Evolutionary conservation across 441 rosid genomes (phyloP).

Genomic region (Populus hybrid): DNA sequence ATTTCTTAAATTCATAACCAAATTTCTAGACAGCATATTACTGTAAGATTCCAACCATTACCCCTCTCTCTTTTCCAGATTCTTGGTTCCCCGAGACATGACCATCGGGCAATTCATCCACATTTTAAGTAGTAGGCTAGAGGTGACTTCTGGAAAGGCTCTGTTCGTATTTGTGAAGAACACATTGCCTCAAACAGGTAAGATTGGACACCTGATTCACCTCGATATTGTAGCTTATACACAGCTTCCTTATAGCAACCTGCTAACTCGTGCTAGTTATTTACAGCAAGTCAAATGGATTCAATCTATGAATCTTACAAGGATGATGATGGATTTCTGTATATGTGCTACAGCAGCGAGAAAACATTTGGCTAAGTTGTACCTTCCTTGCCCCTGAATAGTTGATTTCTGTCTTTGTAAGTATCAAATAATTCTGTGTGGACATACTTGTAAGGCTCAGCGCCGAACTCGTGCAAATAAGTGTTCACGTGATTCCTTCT

Average conservation of each 20-base stretch:
- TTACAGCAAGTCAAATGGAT: conserved; percentile 62
- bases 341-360: conserved; percentile 82
- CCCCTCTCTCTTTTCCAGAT: conserved; percentile 29
- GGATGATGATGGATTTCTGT: conserved; percentile 77
- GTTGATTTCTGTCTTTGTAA: background rate
- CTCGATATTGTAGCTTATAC: background rate
- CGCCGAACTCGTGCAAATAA: background rate
- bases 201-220: background rate
- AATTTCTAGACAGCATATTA: background rate
- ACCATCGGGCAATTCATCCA: conserved; percentile 81
- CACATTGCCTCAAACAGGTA: conserved; percentile 76
- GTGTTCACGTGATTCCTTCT: background rate
- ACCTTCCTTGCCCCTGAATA: background rate
- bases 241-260: background rate
- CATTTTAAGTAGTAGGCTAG: conserved; percentile 58
- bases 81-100: conserved; percentile 71
- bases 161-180: conserved; percentile 71
- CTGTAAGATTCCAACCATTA: background rate
- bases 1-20: background rate
- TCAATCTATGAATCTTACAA: conserved; percentile 52
- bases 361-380: conserved; percentile 56
- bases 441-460: background rate
- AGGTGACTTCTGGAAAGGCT: conserved; percentile 66
- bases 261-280: background rate
- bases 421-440: background rate